Conservation (phyloP, 805 yeast genomes). For the Yarrowia keelungensis region DNA sequence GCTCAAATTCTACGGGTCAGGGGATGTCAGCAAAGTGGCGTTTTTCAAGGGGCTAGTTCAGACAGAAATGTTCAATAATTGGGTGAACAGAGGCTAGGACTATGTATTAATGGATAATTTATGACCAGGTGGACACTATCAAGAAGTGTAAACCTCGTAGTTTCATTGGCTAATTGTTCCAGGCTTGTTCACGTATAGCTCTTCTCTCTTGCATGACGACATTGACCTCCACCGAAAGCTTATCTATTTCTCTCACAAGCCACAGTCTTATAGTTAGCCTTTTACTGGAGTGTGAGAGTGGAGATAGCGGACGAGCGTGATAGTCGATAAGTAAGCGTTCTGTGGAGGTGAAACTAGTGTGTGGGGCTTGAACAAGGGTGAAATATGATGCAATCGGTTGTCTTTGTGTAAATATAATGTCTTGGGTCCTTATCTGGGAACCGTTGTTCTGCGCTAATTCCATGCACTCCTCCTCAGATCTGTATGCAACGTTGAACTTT, state of each 20-base stretch:
- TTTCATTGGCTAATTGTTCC: too few relatives aligned
- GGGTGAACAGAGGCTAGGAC: conserved; percentile 10
- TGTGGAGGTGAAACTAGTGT: neutral
- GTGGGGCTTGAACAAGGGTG: neutral
- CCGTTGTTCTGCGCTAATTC: neutral
- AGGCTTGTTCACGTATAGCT: neutral
- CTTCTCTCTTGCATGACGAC: conserved; percentile 1
- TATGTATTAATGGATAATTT: neutral
- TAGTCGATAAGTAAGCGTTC: neutral
- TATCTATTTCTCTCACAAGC: conserved; percentile 10
- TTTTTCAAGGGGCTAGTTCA: conserved; percentile 30
- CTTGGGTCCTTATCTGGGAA: too few relatives aligned
- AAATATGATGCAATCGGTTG: neutral
- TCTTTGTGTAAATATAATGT: too few relatives aligned
- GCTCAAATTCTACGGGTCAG: conserved; percentile 7
- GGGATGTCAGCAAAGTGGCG: conserved; percentile 17
- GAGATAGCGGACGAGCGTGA: neutral
- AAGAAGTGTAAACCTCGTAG: too few relatives aligned
- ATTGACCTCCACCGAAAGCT: neutral
- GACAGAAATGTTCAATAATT: conserved; percentile 22
- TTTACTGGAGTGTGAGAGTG: neutral
- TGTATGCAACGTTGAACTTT: neutral
- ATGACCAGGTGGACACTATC: too few relatives aligned
- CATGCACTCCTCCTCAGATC: neutral
- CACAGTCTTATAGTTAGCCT: neutral